Conservation (phyloP, 1,139 yeast genomes). For the Saccharomyces hybrid region DNA sequence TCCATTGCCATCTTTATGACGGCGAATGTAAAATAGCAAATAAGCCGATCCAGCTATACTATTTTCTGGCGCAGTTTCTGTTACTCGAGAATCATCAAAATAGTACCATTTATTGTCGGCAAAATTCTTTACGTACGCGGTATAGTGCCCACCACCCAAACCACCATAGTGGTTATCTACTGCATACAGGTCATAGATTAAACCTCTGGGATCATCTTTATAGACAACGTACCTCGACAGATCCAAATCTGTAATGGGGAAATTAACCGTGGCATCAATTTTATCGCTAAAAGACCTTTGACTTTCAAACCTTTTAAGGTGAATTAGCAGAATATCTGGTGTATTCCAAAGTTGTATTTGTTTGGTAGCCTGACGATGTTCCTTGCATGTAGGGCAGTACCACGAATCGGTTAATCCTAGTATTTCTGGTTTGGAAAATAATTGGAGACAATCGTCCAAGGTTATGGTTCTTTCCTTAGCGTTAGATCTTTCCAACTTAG, state of each 20-base stretch:
- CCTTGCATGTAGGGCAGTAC: constrained; percentile 89
- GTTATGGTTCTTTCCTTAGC: constrained; percentile 47
- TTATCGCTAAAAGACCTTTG: constrained; percentile 83
- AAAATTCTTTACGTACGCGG: constrained; percentile 79
- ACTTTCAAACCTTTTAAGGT: constrained; percentile 82
- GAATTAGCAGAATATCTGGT: constrained; percentile 85
- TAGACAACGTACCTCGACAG: constrained; percentile 49
- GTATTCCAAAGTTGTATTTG: constrained; percentile 86
- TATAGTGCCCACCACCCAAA: constrained; percentile 95
- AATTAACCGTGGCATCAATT: constrained; percentile 74
- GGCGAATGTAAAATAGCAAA: constrained; percentile 69
- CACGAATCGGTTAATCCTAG: constrained; percentile 86
- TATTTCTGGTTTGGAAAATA: constrained; percentile 77
- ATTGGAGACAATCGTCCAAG: constrained; percentile 63
- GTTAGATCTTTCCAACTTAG: constrained; percentile 34
- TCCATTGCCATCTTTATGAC: constrained; percentile 23
- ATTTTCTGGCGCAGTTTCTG: constrained; percentile 50
- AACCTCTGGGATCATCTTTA: constrained; percentile 33
- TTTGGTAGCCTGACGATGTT: constrained; percentile 85
- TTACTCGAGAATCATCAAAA: constrained; percentile 79
- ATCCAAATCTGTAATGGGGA: constrained; percentile 80
- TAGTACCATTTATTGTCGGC: constrained; percentile 79
- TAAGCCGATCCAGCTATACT: constrained; percentile 81
- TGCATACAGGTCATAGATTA: constrained; percentile 74
- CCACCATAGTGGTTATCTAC: constrained; percentile 97